These are phyloP conservation scores for Syzygium grande DNA, from an alignment of 345 rosid genomes.

Conservation along the genomic window DNA sequence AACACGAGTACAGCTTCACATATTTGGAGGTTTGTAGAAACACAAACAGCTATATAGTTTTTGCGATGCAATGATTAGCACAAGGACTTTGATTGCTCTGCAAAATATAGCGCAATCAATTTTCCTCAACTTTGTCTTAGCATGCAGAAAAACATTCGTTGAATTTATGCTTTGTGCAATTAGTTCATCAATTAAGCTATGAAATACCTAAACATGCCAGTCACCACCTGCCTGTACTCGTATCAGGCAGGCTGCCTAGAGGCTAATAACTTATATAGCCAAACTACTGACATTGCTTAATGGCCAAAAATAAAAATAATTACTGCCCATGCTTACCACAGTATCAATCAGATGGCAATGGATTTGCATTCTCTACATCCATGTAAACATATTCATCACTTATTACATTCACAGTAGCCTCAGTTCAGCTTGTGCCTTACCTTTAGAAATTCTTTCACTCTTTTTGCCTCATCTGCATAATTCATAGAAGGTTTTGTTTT, in stretches of 20 bases:
- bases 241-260: background rate
- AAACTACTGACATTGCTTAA: background rate
- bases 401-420: too few species aligned
- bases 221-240: background rate
- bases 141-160: background rate
- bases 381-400: too few species aligned
- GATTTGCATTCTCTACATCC: too few species aligned
- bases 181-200: background rate
- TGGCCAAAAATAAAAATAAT: too few species aligned
- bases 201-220: background rate
- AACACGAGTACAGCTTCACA: background rate
- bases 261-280: background rate
- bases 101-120: background rate
- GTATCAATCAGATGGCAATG: too few species aligned
- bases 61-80: background rate
- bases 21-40: background rate
- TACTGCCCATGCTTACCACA: too few species aligned
- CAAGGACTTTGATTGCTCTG: background rate
- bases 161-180: background rate
- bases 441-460: too few species aligned
- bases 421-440: too few species aligned
- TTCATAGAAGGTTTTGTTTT: too few species aligned
- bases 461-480: too few species aligned
- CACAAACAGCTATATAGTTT: background rate
- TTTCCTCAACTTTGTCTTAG: background rate